Evolutionary conservation across 257 asterid species (phyloP).

Genomic region (Przewalskia tangutica): DNA sequence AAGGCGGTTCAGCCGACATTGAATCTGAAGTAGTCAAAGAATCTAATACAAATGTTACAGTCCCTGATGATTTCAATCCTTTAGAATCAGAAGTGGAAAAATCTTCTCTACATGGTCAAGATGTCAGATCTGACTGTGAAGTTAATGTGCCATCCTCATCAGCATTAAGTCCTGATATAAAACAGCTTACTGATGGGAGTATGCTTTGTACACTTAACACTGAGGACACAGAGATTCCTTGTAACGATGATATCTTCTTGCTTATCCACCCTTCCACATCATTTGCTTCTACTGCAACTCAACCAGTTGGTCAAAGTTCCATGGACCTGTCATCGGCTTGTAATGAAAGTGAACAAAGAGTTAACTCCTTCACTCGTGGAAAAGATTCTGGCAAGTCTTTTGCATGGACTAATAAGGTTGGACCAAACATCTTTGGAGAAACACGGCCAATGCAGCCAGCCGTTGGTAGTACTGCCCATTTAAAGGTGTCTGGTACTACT

Average conservation of each 20-base stretch:
- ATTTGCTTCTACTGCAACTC: conserved; percentile 46
- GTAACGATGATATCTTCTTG: conserved; percentile 97
- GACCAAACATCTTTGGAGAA: conserved; percentile 25
- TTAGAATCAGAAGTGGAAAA: conserved; percentile 21
- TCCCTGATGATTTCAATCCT: conserved; percentile 23
- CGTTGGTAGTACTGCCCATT: too few relatives aligned
- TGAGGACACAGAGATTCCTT: conserved; percentile 90
- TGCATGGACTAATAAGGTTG: conserved; percentile 44
- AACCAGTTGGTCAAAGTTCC: conserved; percentile 22
- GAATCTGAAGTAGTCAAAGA: conserved; percentile 21
- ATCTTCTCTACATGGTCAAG: conserved; percentile 17
- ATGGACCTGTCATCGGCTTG: conserved; percentile 26
- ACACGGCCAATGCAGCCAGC: conserved; percentile 9
- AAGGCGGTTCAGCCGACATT: conserved; percentile 22
- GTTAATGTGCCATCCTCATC: conserved; percentile 32
- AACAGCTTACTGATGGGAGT: conserved; percentile 36
- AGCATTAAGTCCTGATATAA: conserved; percentile 26
- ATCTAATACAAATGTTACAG: conserved; percentile 21
- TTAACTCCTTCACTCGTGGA: conserved; percentile 22
- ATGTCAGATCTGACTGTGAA: conserved; percentile 25
- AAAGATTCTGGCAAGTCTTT: conserved; percentile 34
- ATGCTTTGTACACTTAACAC: conserved; percentile 62
- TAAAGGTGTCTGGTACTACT: conserved; percentile 30
- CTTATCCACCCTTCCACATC: conserved; percentile 81
- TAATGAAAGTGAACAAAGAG: conserved; percentile 32